Conservation (phyloP, 2,329 filamentous ascomycete species). For the Alternaria sp. region DNA sequence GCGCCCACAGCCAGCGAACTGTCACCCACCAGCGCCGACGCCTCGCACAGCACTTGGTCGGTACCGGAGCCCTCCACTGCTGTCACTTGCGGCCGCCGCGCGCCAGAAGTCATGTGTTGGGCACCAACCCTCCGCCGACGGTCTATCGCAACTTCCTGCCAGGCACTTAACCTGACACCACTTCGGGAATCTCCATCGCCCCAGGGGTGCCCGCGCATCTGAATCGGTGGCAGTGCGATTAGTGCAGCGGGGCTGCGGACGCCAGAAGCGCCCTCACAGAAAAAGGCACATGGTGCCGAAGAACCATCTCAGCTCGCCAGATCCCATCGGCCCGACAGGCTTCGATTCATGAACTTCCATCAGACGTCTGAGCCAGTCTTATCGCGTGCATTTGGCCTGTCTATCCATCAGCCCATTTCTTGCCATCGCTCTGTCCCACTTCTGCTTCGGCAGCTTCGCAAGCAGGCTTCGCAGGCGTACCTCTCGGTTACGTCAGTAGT, state of each 20-base stretch:
- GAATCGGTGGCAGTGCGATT: slow-evolving; percentile 22
- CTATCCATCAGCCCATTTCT: neutral
- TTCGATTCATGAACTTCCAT: slow-evolving; percentile 1
- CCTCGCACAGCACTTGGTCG: neutral
- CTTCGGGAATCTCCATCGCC: slow-evolving; percentile 21
- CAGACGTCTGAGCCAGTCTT: neutral
- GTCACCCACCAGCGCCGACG: slow-evolving; percentile 5
- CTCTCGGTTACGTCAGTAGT: slow-evolving; percentile 6
- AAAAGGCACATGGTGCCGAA: slow-evolving; percentile 3
- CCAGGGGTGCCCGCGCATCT: slow-evolving; percentile 18
- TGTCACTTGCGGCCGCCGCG: neutral
- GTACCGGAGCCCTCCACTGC: neutral
- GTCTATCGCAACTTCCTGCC: neutral
- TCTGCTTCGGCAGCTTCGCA: neutral
- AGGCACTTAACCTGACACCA: slow-evolving; percentile 6
- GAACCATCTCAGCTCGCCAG: slow-evolving; percentile 17
- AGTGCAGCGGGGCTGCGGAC: slow-evolving; percentile 20
- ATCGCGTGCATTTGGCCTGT: neutral
- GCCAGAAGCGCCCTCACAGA: slow-evolving; percentile 14
- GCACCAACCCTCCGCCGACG: slow-evolving; percentile 8
- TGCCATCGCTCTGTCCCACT: neutral
- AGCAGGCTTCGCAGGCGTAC: neutral
- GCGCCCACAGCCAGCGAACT: slow-evolving; percentile 14
- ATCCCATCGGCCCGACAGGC: slow-evolving; percentile 17
- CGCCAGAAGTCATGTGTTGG: slow-evolving; percentile 6